Conservation (phyloP, 1,284 basidiomycete genomes). For the Stygiomarasmius scandens region DNA sequence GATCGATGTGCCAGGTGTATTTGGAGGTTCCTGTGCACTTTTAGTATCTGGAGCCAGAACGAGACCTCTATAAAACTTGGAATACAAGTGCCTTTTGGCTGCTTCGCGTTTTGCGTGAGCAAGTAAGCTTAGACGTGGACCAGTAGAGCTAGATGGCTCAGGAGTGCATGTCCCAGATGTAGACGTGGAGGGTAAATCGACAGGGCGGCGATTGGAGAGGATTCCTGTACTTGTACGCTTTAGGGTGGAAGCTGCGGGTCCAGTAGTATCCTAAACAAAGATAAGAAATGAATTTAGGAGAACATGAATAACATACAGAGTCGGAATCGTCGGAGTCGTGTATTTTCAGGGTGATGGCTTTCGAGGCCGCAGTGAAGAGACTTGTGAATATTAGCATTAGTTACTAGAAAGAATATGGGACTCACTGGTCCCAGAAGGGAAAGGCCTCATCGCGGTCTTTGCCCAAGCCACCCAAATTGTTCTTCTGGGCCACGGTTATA, state of each 20-base stretch:
- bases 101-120: conserved; percentile 76
- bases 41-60: conserved; percentile 50
- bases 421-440: conserved; percentile 96
- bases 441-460: conserved; percentile 92
- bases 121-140: conserved; percentile 55
- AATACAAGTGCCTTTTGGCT: conserved; percentile 75
- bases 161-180: conserved; percentile 54
- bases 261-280: conserved; percentile 25
- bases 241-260: conserved; percentile 32
- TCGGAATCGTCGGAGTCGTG: conserved; percentile 44
- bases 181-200: conserved; percentile 47
- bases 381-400: conserved; percentile 38
- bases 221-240: conserved; percentile 76
- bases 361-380: conserved; percentile 76
- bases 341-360: conserved; percentile 74
- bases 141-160: conserved; percentile 28
- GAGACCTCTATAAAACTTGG: conserved; percentile 79
- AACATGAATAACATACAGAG: background rate
- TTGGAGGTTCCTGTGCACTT: background rate
- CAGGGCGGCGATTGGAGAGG: conserved; percentile 70
- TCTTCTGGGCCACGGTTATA: conserved; percentile 82
- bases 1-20: too few relatives aligned
- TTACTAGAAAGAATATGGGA: conserved; percentile 20
- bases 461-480: conserved; percentile 80
- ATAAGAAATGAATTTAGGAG: background rate